Evolutionary conservation across 495 filamentous ascomycete genomes (phyloP).

Genomic region (Daldinia childiae): DNA sequence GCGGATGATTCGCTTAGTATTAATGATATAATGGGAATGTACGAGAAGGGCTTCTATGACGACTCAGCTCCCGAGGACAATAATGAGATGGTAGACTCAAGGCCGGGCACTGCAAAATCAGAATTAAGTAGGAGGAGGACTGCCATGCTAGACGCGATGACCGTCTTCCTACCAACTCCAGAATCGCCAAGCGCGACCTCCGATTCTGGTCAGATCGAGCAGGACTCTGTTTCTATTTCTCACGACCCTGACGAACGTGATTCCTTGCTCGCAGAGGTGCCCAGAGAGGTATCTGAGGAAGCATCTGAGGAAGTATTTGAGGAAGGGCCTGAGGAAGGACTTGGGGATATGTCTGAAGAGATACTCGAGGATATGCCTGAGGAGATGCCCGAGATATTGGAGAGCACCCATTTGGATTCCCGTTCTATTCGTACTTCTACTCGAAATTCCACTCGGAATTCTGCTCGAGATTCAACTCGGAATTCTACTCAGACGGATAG

Average conservation of each 20-base stretch:
- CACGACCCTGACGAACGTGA: constrained; percentile 45
- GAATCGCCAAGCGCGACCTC: constrained; percentile 37
- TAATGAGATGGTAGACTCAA: constrained; percentile 48
- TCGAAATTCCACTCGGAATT: neutral
- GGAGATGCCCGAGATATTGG: constrained; percentile 26
- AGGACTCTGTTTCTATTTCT: constrained; percentile 55
- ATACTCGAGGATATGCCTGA: constrained; percentile 14
- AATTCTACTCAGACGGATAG: constrained; percentile 46
- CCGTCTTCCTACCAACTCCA: constrained; percentile 50
- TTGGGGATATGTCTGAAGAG: constrained; percentile 38
- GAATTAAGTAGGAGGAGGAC: constrained; percentile 49
- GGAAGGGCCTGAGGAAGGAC: constrained; percentile 28
- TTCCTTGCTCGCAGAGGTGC: constrained; percentile 41
- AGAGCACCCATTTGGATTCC: constrained; percentile 9
- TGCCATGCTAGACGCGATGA: constrained; percentile 57
- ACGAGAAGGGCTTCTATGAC: constrained; percentile 82
- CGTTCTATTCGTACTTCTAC: constrained; percentile 22
- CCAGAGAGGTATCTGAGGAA: constrained; percentile 43
- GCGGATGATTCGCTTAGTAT: constrained; percentile 81
- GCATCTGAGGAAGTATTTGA: constrained; percentile 10
- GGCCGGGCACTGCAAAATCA: constrained; percentile 46
- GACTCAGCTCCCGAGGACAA: constrained; percentile 57
- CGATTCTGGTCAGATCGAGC: constrained; percentile 32
- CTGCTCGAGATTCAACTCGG: neutral
- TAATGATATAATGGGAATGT: constrained; percentile 94